Conservation (phyloP, 164 flowering plant genomes). For the Litsea cubeba region DNA sequence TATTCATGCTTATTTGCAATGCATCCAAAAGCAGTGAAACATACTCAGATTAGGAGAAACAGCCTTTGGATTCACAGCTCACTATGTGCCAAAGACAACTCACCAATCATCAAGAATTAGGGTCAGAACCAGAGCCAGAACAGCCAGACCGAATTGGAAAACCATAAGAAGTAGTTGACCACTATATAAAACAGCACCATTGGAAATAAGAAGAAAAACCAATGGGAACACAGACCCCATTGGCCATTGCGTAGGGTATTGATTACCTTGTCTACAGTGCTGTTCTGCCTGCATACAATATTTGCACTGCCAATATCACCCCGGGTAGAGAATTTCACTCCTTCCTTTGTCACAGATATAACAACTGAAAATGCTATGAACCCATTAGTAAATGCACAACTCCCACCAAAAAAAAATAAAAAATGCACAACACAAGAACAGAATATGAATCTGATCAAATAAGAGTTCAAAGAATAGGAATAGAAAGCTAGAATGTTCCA, state of each 20-base stretch:
- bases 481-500: neutral
- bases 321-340: constrained; percentile 20
- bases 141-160: too few species aligned
- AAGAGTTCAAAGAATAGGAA: neutral
- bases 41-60: too few species aligned
- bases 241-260: neutral
- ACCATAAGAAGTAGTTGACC: too few species aligned
- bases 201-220: too few species aligned
- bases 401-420: too few species aligned
- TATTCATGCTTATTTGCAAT: too few species aligned
- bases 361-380: constrained; percentile 13
- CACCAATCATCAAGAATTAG: too few species aligned
- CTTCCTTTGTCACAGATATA: constrained; percentile 25
- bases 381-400: neutral
- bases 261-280: constrained; percentile 18
- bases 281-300: constrained; percentile 24
- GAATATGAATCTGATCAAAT: neutral
- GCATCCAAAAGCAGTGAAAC: too few species aligned
- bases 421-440: neutral
- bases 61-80: too few species aligned
- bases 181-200: too few species aligned
- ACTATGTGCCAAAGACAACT: too few species aligned
- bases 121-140: too few species aligned
- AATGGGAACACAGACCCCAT: neutral
- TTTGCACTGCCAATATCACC: constrained; percentile 29